These are phyloP conservation scores for Daedaleopsis nitida DNA, from an alignment of 768 basidiomycete genomes.

Conservation along the genomic window DNA sequence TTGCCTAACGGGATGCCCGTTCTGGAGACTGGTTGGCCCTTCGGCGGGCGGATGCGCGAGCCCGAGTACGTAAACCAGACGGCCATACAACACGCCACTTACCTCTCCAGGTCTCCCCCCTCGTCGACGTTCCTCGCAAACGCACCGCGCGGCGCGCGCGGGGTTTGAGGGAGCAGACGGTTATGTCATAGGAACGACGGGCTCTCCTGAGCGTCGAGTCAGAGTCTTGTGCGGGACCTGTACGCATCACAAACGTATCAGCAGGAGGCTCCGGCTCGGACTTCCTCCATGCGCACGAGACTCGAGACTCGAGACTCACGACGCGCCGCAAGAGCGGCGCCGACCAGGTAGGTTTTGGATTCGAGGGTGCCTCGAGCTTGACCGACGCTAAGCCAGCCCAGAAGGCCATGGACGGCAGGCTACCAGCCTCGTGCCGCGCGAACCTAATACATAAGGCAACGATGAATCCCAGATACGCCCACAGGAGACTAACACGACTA, in stretches of 20 bases:
- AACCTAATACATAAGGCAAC: too few species aligned
- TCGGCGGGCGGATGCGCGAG: neutral
- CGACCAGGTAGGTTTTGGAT: too few species aligned
- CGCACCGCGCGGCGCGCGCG: neutral
- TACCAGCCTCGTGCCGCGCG: too few species aligned
- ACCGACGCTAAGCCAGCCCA: too few species aligned
- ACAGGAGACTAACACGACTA: too few species aligned
- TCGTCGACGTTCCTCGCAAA: neutral
- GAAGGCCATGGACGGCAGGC: too few species aligned
- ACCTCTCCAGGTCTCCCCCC: conserved; percentile 1
- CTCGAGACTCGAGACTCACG: neutral
- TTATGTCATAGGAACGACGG: conserved; percentile 6
- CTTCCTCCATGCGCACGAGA: neutral
- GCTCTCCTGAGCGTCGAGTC: neutral
- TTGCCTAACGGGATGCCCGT: too few species aligned
- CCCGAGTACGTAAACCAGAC: conserved; percentile 10
- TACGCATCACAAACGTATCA: neutral
- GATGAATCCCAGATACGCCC: too few species aligned
- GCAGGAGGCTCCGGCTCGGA: neutral
- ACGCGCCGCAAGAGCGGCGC: too few species aligned
- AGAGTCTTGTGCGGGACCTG: neutral
- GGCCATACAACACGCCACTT: conserved; percentile 5
- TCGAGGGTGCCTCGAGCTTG: too few species aligned
- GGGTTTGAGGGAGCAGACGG: neutral
- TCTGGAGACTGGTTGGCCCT: neutral